A percentile compares a stretch with the other conserved stretches of the same genome.
These are phyloP conservation scores for Komagataella populi DNA, from an alignment of 805 yeast genomes.

Conservation along the genomic window DNA sequence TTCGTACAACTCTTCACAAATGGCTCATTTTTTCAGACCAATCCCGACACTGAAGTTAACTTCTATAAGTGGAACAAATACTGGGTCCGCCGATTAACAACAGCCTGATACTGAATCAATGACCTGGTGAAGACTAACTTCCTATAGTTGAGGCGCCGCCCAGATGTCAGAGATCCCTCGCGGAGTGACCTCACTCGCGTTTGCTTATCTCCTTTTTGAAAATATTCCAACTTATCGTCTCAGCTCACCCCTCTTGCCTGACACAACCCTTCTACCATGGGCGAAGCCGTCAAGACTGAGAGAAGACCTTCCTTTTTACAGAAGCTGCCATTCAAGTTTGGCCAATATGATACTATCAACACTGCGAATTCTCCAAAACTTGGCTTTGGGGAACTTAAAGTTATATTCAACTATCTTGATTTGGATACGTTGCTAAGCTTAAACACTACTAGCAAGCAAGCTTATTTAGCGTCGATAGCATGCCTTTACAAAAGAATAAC, in stretches of 20 bases:
- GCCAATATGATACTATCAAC: background rate
- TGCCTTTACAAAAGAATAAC: background rate
- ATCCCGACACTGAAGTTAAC: too few species aligned
- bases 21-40: too few species aligned
- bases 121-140: too few species aligned
- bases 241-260: background rate
- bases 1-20: too few species aligned
- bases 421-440: background rate
- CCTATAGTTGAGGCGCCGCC: too few species aligned
- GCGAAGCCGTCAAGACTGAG: background rate
- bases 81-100: too few species aligned
- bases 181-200: background rate
- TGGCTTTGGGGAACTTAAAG: background rate
- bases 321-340: background rate
- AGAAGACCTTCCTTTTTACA: background rate
- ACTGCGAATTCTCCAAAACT: background rate
- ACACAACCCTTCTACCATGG: background rate
- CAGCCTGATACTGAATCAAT: too few species aligned
- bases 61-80: too few species aligned
- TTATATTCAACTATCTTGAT: background rate
- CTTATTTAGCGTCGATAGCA: background rate
- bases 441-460: background rate
- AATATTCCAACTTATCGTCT: background rate
- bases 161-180: background rate
- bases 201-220: background rate